Evolutionary conservation across 1,139 yeast species (phyloP), one percentile per base, ranked within the genome.

Genomic region (Pichia cactophila): DNA sequence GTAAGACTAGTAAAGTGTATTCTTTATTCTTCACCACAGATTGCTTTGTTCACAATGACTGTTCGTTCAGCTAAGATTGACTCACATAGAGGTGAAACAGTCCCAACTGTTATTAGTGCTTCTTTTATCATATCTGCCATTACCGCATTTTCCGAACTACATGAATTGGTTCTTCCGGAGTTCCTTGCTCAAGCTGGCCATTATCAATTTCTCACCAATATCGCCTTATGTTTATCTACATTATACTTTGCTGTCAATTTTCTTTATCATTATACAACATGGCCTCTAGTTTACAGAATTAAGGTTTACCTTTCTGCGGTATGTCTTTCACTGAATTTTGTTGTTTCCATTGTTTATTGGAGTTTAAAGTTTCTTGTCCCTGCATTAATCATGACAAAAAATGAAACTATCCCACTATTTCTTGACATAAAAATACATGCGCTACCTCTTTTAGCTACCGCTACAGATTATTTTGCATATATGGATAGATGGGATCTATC

Each of bases 291-390:
- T 35, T n/a, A 23, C 11, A 12, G 28, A 9, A 16, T 69, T 35
- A 75, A 76, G 54, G 70, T 71, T 49, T 58, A 62, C 44, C 44
- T 75, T 16, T 78, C 75, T 54, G 77, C 86, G 0, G 59, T 78
- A 43, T 78, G 80, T 0, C 66, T 81, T 49, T 77, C 80, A 0
- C 61, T 80, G 28, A 89, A 83, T 60, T 67, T 75, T 14, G 71
- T 83, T 33, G 86, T 83, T 16, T 72, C 86, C 0, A 41, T 67
- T 3, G 77, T 83, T 9, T 83, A 83, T 62, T 83, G 90, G 89
- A 80, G 83, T 0, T 70, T 83, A 55, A 67, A 81, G 52, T 52
- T 83, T 9, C 77, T 78, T 57, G 73, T 74, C 46, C 59, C 74
- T 35, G 65, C 69, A 16, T 61, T 80, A 48, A 75, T 75, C 29